Percentiles rank a stretch among this genome's conserved stretches.
Evolutionary conservation across 2,329 filamentous ascomycete genomes (phyloP).

Genomic region (Thelonectria olida): DNA sequence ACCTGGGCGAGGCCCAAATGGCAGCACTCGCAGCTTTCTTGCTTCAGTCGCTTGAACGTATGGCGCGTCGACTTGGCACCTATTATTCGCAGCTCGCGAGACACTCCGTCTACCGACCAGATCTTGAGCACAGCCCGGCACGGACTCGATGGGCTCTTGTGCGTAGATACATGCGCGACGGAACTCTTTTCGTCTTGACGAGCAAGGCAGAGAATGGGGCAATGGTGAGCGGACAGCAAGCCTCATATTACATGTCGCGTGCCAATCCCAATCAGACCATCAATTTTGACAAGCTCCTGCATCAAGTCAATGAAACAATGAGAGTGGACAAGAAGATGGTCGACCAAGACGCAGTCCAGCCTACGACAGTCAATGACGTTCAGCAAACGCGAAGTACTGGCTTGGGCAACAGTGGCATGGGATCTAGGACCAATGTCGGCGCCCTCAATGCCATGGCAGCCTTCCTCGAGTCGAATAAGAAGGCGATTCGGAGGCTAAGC

Average conservation of each 20-base stretch:
- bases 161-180: conserved; percentile 57
- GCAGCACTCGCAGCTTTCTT: conserved; percentile 56
- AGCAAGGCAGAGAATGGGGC: conserved; percentile 39
- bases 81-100: conserved; percentile 62
- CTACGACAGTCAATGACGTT: conserved; percentile 19
- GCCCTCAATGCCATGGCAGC: conserved; percentile 22
- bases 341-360: fast-evolving
- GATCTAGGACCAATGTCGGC: conserved; percentile 14
- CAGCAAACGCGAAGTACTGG: conserved; percentile 22
- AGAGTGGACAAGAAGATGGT: neutral
- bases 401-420: neutral
- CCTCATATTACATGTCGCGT: conserved; percentile 25
- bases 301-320: conserved; percentile 28
- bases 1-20: conserved; percentile 49
- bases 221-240: neutral
- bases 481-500: conserved; percentile 25
- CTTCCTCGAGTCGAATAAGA: conserved; percentile 33
- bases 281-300: conserved; percentile 30
- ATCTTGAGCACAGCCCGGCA: conserved; percentile 62
- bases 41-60: conserved; percentile 61
- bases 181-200: conserved; percentile 61
- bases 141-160: conserved; percentile 62
- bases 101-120: conserved; percentile 59
- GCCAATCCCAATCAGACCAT: conserved; percentile 27
- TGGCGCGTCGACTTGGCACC: conserved; percentile 59